A percentile compares a stretch with the other conserved stretches of the same genome.
Evolutionary conservation across 2,329 filamentous ascomycete genomes (phyloP).

Genomic region (Penicillium fuscoglaucum): DNA sequence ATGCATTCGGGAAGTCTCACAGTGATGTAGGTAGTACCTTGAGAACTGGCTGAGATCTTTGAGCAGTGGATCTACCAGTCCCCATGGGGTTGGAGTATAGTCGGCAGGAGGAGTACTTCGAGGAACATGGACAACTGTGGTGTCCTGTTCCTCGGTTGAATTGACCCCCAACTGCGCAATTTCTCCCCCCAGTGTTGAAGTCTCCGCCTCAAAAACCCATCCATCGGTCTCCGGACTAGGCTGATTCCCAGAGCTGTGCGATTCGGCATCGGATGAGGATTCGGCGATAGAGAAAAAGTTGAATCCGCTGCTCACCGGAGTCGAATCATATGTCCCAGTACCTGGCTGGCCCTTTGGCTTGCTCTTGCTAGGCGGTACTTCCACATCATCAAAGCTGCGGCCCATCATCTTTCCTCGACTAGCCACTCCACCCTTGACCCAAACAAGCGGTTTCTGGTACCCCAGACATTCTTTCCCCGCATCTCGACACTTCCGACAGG

Average conservation of each 20-base stretch:
- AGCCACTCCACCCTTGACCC: constrained; percentile 46
- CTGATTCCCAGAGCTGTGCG: constrained; percentile 18
- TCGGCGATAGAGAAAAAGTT: constrained; percentile 14
- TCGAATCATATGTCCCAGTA: background rate
- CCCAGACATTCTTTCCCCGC: constrained; percentile 47
- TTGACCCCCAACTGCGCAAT: background rate
- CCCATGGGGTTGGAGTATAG: constrained; percentile 37
- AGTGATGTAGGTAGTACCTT: constrained; percentile 51
- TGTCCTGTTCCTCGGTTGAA: constrained; percentile 7
- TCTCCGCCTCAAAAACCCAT: constrained; percentile 16
- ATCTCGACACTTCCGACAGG: constrained; percentile 45
- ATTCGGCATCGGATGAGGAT: constrained; percentile 18
- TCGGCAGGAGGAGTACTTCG: constrained; percentile 12
- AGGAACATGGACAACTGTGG: constrained; percentile 20
- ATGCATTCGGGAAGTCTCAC: constrained; percentile 29
- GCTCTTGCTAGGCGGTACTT: constrained; percentile 12
- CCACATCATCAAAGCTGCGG: constrained; percentile 49
- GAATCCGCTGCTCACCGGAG: constrained; percentile 4
- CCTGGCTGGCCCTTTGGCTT: constrained; percentile 4
- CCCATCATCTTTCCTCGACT: constrained; percentile 54
- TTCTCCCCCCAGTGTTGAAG: background rate
- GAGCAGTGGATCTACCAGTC: constrained; percentile 49
- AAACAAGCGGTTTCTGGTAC: constrained; percentile 45
- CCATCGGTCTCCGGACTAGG: constrained; percentile 19
- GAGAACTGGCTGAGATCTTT: constrained; percentile 47